Percentiles rank a stretch among this genome's conserved stretches.
Evolutionary conservation across 1,284 basidiomycete species (phyloP).

Genomic region (Phellopilus nigrolimitatus): DNA sequence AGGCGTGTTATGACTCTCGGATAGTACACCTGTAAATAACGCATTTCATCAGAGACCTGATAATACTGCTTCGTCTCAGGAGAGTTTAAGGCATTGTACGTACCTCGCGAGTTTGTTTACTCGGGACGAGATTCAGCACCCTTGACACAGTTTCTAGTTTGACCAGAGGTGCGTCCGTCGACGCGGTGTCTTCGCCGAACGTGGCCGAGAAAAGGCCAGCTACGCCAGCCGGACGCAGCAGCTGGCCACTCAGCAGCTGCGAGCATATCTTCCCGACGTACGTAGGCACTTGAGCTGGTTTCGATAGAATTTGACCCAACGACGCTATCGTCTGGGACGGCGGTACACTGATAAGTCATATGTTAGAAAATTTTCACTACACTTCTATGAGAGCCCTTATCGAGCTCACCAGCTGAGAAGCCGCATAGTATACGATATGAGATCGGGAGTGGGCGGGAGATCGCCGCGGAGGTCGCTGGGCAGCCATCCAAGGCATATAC

Average conservation of each 20-base stretch:
- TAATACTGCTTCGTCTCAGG: not conserved
- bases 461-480: slow-evolving; percentile 30
- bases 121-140: slow-evolving; percentile 52
- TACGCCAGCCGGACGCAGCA: slow-evolving; percentile 64
- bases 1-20: slow-evolving; percentile 48
- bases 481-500: slow-evolving; percentile 65
- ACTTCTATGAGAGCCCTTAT: slow-evolving; percentile 14
- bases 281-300: slow-evolving; percentile 34
- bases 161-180: slow-evolving; percentile 49
- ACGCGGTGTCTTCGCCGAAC: slow-evolving; percentile 54
- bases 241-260: slow-evolving; percentile 57
- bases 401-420: slow-evolving; percentile 47
- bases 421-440: slow-evolving; percentile 42
- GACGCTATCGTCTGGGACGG: slow-evolving; percentile 61
- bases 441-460: not conserved
- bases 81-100: slow-evolving; percentile 21
- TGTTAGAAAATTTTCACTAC: slow-evolving; percentile 18
- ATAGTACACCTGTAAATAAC: slow-evolving; percentile 53
- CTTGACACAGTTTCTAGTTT: slow-evolving; percentile 63
- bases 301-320: slow-evolving; percentile 52
- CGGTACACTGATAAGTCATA: slow-evolving; percentile 42
- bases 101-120: slow-evolving; percentile 46
- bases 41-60: not conserved
- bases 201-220: slow-evolving; percentile 60
- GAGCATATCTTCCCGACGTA: slow-evolving; percentile 57